These are phyloP conservation scores for Kurtzmaniella quercitrusa DNA, from an alignment of 1,139 yeast genomes.

Conservation along the genomic window DNA sequence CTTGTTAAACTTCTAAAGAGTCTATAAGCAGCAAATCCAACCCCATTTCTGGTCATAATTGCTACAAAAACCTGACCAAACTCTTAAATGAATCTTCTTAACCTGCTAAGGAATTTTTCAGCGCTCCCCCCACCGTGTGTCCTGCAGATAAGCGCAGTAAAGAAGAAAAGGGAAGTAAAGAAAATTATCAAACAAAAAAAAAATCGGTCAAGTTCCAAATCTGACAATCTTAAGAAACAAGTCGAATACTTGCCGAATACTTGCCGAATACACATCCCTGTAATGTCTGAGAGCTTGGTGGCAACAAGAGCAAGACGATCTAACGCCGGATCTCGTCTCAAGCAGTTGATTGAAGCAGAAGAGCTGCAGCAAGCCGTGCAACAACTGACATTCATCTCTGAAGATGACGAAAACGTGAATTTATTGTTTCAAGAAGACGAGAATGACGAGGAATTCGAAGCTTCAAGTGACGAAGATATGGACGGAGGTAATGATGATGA, in stretches of 20 bases:
- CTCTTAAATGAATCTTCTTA: too few relatives aligned
- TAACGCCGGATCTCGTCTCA: constrained; percentile 87
- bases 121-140: neutral
- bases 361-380: constrained; percentile 37
- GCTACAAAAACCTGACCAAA: neutral
- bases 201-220: too few relatives aligned
- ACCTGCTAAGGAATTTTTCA: neutral
- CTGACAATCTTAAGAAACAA: too few relatives aligned
- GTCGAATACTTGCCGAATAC: too few relatives aligned
- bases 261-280: neutral
- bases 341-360: constrained; percentile 70
- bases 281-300: constrained; percentile 43
- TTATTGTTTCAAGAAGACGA: constrained; percentile 81
- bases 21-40: neutral
- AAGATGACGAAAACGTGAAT: constrained; percentile 71
- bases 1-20: neutral
- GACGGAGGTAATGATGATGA: constrained; percentile 12
- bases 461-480: constrained; percentile 33
- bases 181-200: too few relatives aligned
- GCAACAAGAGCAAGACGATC: constrained; percentile 74
- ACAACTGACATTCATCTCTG: constrained; percentile 31
- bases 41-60: neutral
- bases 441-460: constrained; percentile 70
- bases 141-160: neutral
- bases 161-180: too few relatives aligned